Base-by-base conservation (phyloP, 768 basidiomycete species). In the Mycena capillaripes region DNA sequence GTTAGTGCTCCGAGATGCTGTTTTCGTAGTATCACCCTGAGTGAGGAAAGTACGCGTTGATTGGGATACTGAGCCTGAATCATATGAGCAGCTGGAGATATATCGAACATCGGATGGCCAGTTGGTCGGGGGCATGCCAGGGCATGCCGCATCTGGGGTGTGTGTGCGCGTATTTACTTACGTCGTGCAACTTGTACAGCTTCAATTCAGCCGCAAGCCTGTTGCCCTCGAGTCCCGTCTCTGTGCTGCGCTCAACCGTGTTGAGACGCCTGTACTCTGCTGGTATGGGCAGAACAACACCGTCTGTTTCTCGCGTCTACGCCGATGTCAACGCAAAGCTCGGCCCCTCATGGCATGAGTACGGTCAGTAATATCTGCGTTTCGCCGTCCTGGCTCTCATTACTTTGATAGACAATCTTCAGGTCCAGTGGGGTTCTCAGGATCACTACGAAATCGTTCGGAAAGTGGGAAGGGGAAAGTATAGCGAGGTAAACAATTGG, bases 361-460 rank as follows among this genome's bases (percentile, higher is more conserved):
- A 98, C 81, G 97, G 97, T 97, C 75, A 77, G 86, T 79, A 46
- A 74, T 68, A 70, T 60, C 30, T 40, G 34, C 71, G 67, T 58
- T 67, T 63, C 52, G 61, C 66, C 57, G 69, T 34, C 71, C 75
- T 77, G 79, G 68, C 76, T 72, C 48, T 78, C 52, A 74, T 60
- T 50, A 44, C 59, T 23, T 70, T 53, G 64, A 71, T 79, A 96
- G 95, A 98, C 87, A 97, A 97, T 82, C 88, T 98, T 16, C 95
- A 96, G 83, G 94, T 98, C n/a, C 95, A 97, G 77, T 98, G 97
- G 97, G 97, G 97, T 63, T 90, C 93, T 8, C 97, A 98, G 84
- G 97, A 98, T 84, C 95, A 97, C 82, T 98, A 98, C 79, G 97
- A 98, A 84, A 97, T 98, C 80, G 96, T 98, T 38, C 89, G 97